Percentiles rank a stretch among this genome's conserved stretches.
Evolutionary conservation across 2,329 filamentous ascomycete genomes (phyloP).

Genomic region (Ambrosiella cleistominuta): DNA sequence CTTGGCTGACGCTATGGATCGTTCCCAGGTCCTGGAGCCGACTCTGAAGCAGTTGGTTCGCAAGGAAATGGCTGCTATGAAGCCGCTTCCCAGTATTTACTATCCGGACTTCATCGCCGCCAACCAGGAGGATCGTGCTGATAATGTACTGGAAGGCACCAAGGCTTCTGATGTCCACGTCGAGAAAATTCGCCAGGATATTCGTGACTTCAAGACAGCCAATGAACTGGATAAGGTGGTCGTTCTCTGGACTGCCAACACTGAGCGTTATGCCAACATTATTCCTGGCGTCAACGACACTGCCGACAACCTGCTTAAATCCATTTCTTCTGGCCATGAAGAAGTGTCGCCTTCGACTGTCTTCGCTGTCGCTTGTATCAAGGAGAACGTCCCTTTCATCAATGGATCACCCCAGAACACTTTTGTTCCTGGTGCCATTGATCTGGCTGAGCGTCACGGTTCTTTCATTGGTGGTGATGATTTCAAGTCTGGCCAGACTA

Average conservation of each 20-base stretch:
- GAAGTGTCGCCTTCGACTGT: slow-evolving; percentile 93
- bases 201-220: slow-evolving; percentile 73
- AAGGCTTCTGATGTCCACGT: slow-evolving; percentile 80
- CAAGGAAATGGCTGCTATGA: slow-evolving; percentile 84
- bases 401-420: slow-evolving; percentile 99
- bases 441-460: slow-evolving; percentile 70
- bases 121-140: slow-evolving; percentile 91
- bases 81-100: slow-evolving; percentile 86
- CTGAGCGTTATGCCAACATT: slow-evolving; percentile 86
- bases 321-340: slow-evolving; percentile 71
- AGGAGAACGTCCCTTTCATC: slow-evolving; percentile 86
- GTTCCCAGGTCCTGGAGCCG: slow-evolving; percentile 88
- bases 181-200: slow-evolving; percentile 82
- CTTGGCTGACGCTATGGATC: slow-evolving; percentile 83
- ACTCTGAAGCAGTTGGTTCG: slow-evolving; percentile 73
- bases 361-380: slow-evolving; percentile 85
- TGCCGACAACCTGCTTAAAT: slow-evolving; percentile 75
- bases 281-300: slow-evolving; percentile 87
- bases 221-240: slow-evolving; percentile 88
- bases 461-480: slow-evolving; percentile 95
- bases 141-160: slow-evolving; percentile 69
- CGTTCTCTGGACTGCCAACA: slow-evolving; percentile 97
- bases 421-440: slow-evolving; percentile 81
- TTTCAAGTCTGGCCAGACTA: slow-evolving; percentile 99
- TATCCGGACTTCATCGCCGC: slow-evolving; percentile 98